Evolutionary conservation across 345 rosid genomes (phyloP), one percentile per base, ranked within the genome.

Genomic region (Syzygium aromaticum): DNA sequence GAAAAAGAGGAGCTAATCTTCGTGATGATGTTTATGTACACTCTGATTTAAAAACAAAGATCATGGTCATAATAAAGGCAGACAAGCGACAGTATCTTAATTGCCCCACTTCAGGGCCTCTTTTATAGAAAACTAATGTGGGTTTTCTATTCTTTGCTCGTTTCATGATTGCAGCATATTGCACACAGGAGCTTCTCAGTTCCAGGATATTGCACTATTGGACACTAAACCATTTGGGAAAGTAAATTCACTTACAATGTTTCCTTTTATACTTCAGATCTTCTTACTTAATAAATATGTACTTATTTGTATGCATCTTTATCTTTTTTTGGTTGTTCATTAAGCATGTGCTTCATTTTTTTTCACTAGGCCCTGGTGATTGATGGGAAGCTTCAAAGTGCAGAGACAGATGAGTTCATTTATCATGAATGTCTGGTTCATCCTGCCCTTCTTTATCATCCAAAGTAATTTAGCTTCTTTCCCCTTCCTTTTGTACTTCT

Each of bases 361-460:
- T 63, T 8, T 43, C 49, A 25, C 21, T 89, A 94, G 96, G 94
- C 93, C 61, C 53, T 94, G 51, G 92, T 94, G 25, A 93, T 94
- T 87, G 96, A 94, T 91, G 96, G 96, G 51, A 94, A 94, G 93
- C 92, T 93, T 56, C 96, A 94, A 80, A 94, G 95, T 90, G 96
- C 96, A 51, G 96, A 94, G 88, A 91, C 90, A 46, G 96, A 94
- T 89, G 96, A 94, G 84, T 93, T 94, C 89, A 94, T 94, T 85
- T 94, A 93, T 89, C 96, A 94, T 90, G 96, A 94, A 88, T 94
- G 89, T 59, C 92, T 93, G 51, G 93, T 94, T 88, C 96, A 93
- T 87, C 96, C 96, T 14, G 73, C 95, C 6, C 93, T 94, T 87
- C 92, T 94, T 64, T 90, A 91, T 88, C 95, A 93, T 83, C 90